Base-by-base conservation (phyloP, 768 basidiomycete genomes). In the Boletellus sp. region DNA sequence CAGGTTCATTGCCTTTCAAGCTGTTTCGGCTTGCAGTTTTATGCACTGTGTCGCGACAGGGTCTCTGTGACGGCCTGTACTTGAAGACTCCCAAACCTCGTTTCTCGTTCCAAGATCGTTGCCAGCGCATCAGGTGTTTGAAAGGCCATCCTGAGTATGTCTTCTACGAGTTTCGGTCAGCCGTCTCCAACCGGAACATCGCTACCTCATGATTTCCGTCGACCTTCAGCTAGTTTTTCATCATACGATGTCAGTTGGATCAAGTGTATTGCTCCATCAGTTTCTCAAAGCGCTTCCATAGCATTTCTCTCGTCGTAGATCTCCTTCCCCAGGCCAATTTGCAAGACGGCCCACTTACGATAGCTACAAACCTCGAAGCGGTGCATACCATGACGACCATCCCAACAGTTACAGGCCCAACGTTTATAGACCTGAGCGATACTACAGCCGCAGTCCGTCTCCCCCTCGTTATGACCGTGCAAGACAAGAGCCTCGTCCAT, bases 261-360 rank as follows among this genome's bases (percentile, higher is more conserved):
- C 53, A 43, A 54, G 48, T 48, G 42, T 38, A 35, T 45, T 55
- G 45, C 37, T 46, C 40, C 50, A 35, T 51, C 50, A 47, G 48
- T 49, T 32, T 58, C 57, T 59, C 59, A 57, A 56, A 42, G 50
- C 45, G 46, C 62, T 57, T 48, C 43, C 42, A 57, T 64, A 59
- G 52, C 65, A 54, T 45, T 54, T 56, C 37, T 22, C 56, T 47
- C 75, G 73, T 56, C 75, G 75, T 47, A 73, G 72, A 55, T 73
- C 76, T 37, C 76, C 77, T 38, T 79, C 84, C 43, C 77, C 80
- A 42, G 69, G 70, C 34, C 58, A 77, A 31, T 66, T 76, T 52
- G 70, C 77, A 35, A 70, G 74, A 59, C 60, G 62, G 49, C 71
- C 66, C 50, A 58, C 74, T 23, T 80, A 80, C 56, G 78, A 84